phyloP scores from a whole-genome alignment of 306 rosid species.

The Cucumis cinereus region DNA sequence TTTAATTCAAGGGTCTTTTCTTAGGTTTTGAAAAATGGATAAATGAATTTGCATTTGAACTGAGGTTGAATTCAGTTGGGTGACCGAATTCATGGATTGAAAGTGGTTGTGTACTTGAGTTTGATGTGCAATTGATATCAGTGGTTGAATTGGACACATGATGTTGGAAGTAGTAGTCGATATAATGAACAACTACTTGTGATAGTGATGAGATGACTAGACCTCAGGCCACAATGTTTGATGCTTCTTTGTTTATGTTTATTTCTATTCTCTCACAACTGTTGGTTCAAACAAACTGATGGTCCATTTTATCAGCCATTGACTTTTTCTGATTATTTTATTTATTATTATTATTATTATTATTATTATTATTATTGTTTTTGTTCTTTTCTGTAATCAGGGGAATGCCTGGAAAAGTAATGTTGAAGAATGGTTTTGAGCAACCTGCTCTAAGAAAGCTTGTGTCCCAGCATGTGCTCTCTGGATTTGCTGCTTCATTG shows the following conservation, averaged over 20 bases:
- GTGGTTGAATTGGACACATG: neutral
- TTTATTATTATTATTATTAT: too few relatives aligned
- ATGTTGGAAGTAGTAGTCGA: neutral
- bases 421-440: slow-evolving; percentile 37
- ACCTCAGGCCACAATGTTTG: neutral
- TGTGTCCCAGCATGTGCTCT: slow-evolving; percentile 41
- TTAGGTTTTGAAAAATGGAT: neutral
- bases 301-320: neutral
- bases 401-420: slow-evolving; percentile 31
- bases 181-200: neutral
- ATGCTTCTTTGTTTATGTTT: neutral
- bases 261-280: neutral
- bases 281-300: neutral
- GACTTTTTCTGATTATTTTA: neutral
- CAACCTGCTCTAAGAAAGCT: slow-evolving; percentile 26
- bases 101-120: neutral
- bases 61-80: neutral
- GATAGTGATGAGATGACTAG: neutral
- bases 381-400: slow-evolving; percentile 22
- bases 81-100: neutral
- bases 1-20: neutral
- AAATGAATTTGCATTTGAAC: neutral
- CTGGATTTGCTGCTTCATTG: slow-evolving; percentile 68
- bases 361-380: neutral
- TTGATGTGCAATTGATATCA: neutral